Evolutionary conservation across 1,139 yeast species (phyloP).

Genomic region (Meyerozyma guilliermondii): DNA sequence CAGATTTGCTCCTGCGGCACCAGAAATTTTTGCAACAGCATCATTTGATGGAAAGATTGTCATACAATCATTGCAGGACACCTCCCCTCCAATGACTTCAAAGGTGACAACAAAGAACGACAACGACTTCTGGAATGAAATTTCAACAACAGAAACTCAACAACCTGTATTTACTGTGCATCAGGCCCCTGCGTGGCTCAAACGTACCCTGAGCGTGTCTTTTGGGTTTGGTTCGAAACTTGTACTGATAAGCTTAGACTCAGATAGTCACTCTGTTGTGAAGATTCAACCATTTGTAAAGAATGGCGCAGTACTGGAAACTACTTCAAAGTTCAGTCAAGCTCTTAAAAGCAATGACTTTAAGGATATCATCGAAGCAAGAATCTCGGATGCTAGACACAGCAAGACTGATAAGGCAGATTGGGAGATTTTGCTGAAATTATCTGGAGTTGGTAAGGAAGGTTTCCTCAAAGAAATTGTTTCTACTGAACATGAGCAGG

Average conservation of each 20-base stretch:
- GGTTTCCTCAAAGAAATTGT: conserved; percentile 26
- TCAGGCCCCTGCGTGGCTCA: conserved; percentile 91
- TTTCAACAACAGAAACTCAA: conserved; percentile 69
- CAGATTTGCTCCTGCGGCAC: conserved; percentile 79
- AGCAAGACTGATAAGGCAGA: conserved; percentile 54
- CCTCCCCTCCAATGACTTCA: conserved; percentile 45
- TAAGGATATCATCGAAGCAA: conserved; percentile 48
- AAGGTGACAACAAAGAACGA: conserved; percentile 56
- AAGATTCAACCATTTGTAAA: conserved; percentile 46
- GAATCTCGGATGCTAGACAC: conserved; percentile 34
- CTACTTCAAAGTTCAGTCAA: conserved; percentile 44
- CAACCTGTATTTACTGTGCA: conserved; percentile 61
- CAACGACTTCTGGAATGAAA: conserved; percentile 70
- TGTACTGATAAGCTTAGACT: conserved; percentile 48
- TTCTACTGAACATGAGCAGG: conserved; percentile 12
- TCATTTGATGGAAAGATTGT: conserved; percentile 86
- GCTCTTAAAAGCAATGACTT: conserved; percentile 60
- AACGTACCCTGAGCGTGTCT: conserved; percentile 66
- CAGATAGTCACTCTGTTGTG: conserved; percentile 41
- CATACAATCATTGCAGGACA: conserved; percentile 85
- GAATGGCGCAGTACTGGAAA: conserved; percentile 30
- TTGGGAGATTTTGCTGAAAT: conserved; percentile 68
- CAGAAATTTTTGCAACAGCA: conserved; percentile 90
- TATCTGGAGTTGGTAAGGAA: conserved; percentile 47
- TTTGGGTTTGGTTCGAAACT: conserved; percentile 96